phyloP scores from a whole-genome alignment of 306 rosid genomes.

The Vachellia pachyceras region DNA sequence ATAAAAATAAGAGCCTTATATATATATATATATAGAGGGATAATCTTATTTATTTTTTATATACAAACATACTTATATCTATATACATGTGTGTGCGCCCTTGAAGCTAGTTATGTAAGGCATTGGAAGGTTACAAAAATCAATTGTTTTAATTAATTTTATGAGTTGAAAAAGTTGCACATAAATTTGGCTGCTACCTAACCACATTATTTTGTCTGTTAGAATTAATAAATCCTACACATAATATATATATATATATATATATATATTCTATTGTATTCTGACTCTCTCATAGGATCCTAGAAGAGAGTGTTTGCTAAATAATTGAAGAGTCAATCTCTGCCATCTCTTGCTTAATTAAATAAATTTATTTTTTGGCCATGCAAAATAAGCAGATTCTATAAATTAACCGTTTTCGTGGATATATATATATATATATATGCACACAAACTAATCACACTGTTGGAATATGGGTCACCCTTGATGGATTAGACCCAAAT shows the following conservation, averaged over 20 bases:
- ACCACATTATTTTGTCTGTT: conserved; percentile 34
- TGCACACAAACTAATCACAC: no score
- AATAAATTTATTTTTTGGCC: background rate
- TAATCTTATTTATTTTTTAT: background rate
- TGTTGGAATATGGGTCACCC: no score
- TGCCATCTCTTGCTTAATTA: conserved; percentile 1
- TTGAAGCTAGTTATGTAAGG: background rate
- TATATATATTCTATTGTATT: conserved; percentile 36
- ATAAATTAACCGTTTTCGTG: no score
- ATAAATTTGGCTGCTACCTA: conserved; percentile 33
- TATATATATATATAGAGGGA: background rate
- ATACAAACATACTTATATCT: no score
- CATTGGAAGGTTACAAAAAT: background rate
- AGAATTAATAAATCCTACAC: conserved; percentile 39
- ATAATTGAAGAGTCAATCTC: background rate
- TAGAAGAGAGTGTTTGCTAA: conserved; percentile 17
- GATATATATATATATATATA: no score
- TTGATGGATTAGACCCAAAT: no score
- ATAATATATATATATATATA: conserved; percentile 29
- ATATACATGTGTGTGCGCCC: background rate
- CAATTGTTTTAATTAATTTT: conserved; percentile 5
- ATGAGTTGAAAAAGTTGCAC: conserved; percentile 34
- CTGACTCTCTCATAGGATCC: conserved; percentile 45
- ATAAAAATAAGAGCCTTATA: background rate
- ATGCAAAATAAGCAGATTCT: no score